Evolutionary conservation across 2,329 filamentous ascomycete genomes (phyloP), one percentile per base, ranked within the genome.

Genomic region (Pseudogymnoascus sp.): DNA sequence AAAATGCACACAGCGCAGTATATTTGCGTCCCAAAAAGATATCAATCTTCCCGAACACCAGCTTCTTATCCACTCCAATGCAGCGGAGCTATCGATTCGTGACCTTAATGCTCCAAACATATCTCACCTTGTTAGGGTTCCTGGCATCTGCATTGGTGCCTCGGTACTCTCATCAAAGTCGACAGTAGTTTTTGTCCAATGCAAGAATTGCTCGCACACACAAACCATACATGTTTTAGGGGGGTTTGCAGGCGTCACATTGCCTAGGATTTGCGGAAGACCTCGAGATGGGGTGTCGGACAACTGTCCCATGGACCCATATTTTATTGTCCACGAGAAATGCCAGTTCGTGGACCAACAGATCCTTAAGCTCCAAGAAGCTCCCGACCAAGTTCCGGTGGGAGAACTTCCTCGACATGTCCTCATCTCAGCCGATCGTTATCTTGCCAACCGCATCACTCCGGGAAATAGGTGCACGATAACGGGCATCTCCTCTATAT

Each of bases 401-500:
- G 94, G 94, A 77, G 94, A 99, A 76, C 79, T 99, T 59, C 94
- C 94, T 2, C 84, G 94, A 42, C 94, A 99, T 70, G 95, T 99
- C 52, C 83, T 97, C 65, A 90, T 99, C 64, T 96, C 92, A 0
- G 94, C 94, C n/a, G 94, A 99, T 72, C 85, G 94, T 60, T 97
- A 97, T 72, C 80, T 99, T 55, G 94, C 93, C 9, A 99, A 99
- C 73, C 86, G 92, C 60, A 94, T 99, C 2, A 92, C 99, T 3
- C 94, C 94, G 5, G 94, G 94, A 31, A 95, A 93, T 59, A 84
- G 93, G 73, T 99, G 94, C 74, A 96, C 92, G 2, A 83, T 99
- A 15, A 97, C 94, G 84, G 94, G 94, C 18, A 91, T 99, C 35
- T 99, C 97, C 78, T 97, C 93, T 31, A 97, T 97, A 71, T 99